Evolutionary conservation across 352 stramenopile genomes (phyloP).

Genomic region (Phytophthora gonapodyides): DNA sequence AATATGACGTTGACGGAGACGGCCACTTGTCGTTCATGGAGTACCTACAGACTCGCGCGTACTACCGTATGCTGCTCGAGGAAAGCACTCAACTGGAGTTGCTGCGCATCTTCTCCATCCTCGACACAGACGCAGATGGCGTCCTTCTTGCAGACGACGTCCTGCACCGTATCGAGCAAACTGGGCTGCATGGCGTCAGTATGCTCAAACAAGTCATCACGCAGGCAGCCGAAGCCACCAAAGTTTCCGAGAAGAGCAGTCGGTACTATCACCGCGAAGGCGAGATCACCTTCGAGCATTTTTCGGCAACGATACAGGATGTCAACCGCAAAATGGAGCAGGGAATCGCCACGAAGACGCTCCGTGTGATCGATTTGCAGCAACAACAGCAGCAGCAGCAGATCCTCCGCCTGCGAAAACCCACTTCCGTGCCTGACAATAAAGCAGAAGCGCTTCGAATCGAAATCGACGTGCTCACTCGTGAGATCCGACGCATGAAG

Average conservation of each 20-base stretch:
- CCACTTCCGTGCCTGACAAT: slow-evolving; percentile 19
- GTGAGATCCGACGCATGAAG: slow-evolving; percentile 53
- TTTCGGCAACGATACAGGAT: slow-evolving; percentile 56
- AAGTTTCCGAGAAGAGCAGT: slow-evolving; percentile 21
- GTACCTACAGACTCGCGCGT: slow-evolving; percentile 63
- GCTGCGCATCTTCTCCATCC: slow-evolving; percentile 63
- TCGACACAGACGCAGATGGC: slow-evolving; percentile 67
- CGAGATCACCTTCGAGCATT: slow-evolving; percentile 75
- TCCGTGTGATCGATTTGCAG: slow-evolving; percentile 53
- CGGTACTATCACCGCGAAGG: slow-evolving; percentile 39
- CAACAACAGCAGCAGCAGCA: slow-evolving; percentile 40
- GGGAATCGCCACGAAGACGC: slow-evolving; percentile 59
- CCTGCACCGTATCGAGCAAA: slow-evolving; percentile 53
- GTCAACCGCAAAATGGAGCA: slow-evolving; percentile 71
- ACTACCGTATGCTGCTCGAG: slow-evolving; percentile 58
- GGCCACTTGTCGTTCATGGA: slow-evolving; percentile 58
- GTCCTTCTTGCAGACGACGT: slow-evolving; percentile 57
- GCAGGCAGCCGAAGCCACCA: slow-evolving; percentile 51
- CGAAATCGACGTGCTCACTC: slow-evolving; percentile 61
- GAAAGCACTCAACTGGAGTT: slow-evolving; percentile 58
- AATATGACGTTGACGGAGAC: slow-evolving; percentile 66
- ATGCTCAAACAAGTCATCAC: slow-evolving; percentile 57
- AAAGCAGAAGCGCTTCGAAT: slow-evolving; percentile 37
- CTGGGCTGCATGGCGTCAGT: slow-evolving; percentile 43
- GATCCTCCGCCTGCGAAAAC: slow-evolving; percentile 7